Evolutionary conservation across 371 early-diverging fungal species (phyloP), one percentile per base, ranked within the genome.

Genomic region (Mortierella sp.): DNA sequence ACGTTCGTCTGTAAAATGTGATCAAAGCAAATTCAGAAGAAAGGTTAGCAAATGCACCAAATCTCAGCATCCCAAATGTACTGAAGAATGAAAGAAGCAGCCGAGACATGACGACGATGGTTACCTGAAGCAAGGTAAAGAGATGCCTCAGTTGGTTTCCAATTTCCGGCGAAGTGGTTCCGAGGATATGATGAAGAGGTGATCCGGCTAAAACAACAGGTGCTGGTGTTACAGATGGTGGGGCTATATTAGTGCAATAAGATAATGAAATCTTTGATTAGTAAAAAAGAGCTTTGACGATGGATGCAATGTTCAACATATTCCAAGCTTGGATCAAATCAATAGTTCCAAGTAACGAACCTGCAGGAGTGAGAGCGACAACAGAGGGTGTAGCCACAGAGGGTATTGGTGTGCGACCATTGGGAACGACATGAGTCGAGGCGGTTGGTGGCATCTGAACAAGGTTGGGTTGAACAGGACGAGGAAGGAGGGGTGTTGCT

Each of bases 121-220:
- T 69, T 73, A 79, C 75, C 76, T 79, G 81, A 22, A 80, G 76
- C 40, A 70, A 48, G 22, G 73, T 43, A 55, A 80, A 80, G 37
- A 80, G 71, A 34, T 61, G 43, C 2, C 53, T 72, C 2, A 80
- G 77, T 26, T 76, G 77, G 22, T 43, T 48, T 52, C 73, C 77
- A 8, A 52, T 73, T 2, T 66, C 81, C 10, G 74, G 71, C 3
- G 81, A 66, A 10, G 58, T 52, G 1, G 70, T 66, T 40, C 47
- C 63, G 16, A 80, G 74, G 40, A 80, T 80, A 68, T 73, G 76
- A 43, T 76, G 69, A 47, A 80, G 73, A n/a, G 81, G 77, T 0
- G 81, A 76, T 43, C 81, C 81, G 16, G 77, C 81, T 47, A 76
- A 74, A 0, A 74, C 81, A 24, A 80, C 70, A 58, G 79, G 74